A percentile compares a stretch with the other conserved stretches of the same genome.
Conservation (phyloP, 495 filamentous ascomycete species). For the Neurospora sp. region DNA sequence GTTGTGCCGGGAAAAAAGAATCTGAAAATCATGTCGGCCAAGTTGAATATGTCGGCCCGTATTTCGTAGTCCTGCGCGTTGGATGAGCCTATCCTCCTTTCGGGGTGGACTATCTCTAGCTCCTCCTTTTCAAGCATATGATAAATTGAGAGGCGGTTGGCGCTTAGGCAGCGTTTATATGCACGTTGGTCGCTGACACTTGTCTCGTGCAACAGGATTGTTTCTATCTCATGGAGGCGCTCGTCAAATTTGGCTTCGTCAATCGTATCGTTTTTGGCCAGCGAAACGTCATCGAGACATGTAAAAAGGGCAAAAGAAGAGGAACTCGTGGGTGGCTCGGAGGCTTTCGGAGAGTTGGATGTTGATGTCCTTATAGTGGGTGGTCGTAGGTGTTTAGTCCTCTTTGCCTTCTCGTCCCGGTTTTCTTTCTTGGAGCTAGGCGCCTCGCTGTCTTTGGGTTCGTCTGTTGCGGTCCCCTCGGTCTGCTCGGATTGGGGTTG, state of each 20-base stretch:
- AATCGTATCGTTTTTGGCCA: neutral
- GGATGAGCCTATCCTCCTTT: neutral
- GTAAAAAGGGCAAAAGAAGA: conserved; percentile 3
- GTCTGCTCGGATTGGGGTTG: neutral
- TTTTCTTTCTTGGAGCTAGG: neutral
- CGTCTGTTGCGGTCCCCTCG: neutral
- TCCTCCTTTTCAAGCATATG: conserved; percentile 6
- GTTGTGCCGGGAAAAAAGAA: conserved; percentile 24
- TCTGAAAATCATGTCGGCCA: conserved; percentile 21
- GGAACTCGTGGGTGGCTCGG: neutral
- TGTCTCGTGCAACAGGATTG: conserved; percentile 8
- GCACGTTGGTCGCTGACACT: conserved; percentile 8
- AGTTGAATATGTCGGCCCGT: conserved; percentile 22
- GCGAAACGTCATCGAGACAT: conserved; percentile 3
- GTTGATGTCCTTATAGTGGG: neutral
- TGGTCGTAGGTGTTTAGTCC: neutral
- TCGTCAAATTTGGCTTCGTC: conserved; percentile 4
- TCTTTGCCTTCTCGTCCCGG: neutral
- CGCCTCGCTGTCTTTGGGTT: neutral
- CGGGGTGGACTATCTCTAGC: conserved; percentile 1
- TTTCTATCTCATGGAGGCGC: conserved; percentile 10
- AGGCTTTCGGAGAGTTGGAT: neutral
- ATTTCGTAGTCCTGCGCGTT: conserved; percentile 10
- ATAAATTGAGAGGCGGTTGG: conserved; percentile 1
- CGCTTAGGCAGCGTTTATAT: conserved; percentile 6